Evolutionary conservation across 176 grass and related monocot genomes (phyloP), one percentile per base, ranked within the genome.

Genomic region (Lolium perenne): DNA sequence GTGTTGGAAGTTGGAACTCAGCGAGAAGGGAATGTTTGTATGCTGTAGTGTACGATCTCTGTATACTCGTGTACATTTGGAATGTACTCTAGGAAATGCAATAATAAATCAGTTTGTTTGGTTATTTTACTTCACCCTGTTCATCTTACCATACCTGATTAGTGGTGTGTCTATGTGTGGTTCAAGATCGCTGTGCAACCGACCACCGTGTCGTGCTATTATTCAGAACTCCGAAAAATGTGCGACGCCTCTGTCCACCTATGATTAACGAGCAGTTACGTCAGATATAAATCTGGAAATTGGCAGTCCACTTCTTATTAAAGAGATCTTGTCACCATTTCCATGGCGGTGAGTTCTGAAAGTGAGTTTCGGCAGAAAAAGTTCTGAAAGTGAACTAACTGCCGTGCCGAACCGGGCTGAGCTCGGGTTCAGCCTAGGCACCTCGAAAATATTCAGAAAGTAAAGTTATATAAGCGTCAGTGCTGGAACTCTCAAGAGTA

Each of bases 11-110:
- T 29, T n/a, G n/a, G n/a, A n/a, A n/a, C 18, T 86, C 40, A 41
- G 40, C 41, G 8, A 20, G 3, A 78, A 82, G 78, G 86, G 57
- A 40, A 7, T 57, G 7, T 48, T n/a, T 49, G 55, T 76, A 46
- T 41, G 49, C 32, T 32, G 18, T 47, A 55, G 45, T 59, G 55
- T 83, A 69, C 49, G 67, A 74, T 78, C 58, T 89, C 66, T 82
- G 65, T 80, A 41, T 83, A n/a, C 59, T 57, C 22, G 41, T 47
- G 82, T 81, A 5, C 87, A 78, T 35, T 9, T 47, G 80, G 54
- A 53, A 17, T 35, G 32, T 35, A 35, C 32, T 35, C 32, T 35
- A 35, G 32, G 32, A 1, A 35, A 35, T 35, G 32, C 32, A 3
- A 35, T 45, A 73, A 87, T 21, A 29, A 54, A 64, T 20, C 7